phyloP scores from a whole-genome alignment of 768 basidiomycete genomes.

The Russula dissimulans region DNA sequence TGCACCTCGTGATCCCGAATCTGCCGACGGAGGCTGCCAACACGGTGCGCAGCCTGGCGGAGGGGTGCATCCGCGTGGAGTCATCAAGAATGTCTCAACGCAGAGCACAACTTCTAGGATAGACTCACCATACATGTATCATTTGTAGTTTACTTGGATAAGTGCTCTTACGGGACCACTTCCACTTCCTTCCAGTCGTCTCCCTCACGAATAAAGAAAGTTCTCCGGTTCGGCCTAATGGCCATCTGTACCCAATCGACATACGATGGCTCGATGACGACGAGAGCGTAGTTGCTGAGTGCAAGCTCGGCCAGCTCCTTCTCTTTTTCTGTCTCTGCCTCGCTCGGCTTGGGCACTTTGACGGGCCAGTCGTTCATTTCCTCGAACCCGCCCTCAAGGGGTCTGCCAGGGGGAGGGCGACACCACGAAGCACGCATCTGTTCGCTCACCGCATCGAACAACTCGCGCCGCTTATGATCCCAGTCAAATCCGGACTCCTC shows the following conservation, averaged over 20 bases:
- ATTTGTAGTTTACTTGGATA: neutral
- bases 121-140: no score
- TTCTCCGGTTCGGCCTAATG: conserved; percentile 48
- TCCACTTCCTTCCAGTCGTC: conserved; percentile 49
- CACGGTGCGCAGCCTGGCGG: no score
- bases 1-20: no score
- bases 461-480: conserved; percentile 52
- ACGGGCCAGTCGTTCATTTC: conserved; percentile 56
- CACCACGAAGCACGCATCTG: conserved; percentile 67
- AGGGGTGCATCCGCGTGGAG: no score
- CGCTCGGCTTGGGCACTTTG: conserved; percentile 38
- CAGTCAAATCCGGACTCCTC: conserved; percentile 39
- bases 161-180: conserved; percentile 45
- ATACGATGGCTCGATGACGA: conserved; percentile 59
- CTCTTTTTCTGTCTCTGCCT: conserved; percentile 32
- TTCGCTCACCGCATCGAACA: conserved; percentile 51
- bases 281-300: conserved; percentile 56
- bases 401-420: conserved; percentile 54
- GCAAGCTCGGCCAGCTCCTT: conserved; percentile 44
- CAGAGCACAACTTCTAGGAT: no score
- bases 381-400: conserved; percentile 41
- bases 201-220: conserved; percentile 39
- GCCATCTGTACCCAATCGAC: conserved; percentile 64
- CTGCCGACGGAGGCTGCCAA: no score
- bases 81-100: no score